Percentiles rank a stretch among this genome's conserved stretches.
Conservation (phyloP, 805 yeast genomes). For the Ogataea degrootiae region DNA sequence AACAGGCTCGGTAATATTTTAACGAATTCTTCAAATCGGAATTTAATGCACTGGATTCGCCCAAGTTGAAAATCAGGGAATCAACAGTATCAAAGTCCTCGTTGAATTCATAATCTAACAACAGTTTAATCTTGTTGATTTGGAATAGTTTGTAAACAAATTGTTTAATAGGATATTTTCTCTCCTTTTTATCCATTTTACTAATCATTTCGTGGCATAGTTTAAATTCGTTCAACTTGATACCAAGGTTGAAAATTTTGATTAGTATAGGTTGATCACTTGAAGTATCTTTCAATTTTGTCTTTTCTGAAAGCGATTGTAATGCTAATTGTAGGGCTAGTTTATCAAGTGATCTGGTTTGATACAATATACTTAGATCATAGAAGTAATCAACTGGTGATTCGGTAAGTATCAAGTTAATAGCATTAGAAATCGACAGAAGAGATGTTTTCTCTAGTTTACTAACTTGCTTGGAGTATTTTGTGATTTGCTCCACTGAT, state of each 20-base stretch:
- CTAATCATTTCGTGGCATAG: slow-evolving; percentile 24
- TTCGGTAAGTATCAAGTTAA: slow-evolving; percentile 25
- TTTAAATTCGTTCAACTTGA: slow-evolving; percentile 28
- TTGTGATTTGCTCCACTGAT: slow-evolving; percentile 26
- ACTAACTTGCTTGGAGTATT: slow-evolving; percentile 12
- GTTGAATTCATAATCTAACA: slow-evolving; percentile 39
- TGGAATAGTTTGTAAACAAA: slow-evolving; percentile 37
- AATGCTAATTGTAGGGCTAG: slow-evolving; percentile 34
- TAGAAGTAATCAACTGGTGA: slow-evolving; percentile 34
- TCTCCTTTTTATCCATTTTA: slow-evolving; percentile 22
- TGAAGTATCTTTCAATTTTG: slow-evolving; percentile 11
- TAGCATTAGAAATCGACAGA: slow-evolving; percentile 12
- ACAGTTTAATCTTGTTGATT: slow-evolving; percentile 33
- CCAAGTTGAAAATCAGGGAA: slow-evolving; percentile 32
- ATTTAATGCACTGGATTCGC: slow-evolving; percentile 20
- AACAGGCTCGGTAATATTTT: slow-evolving; percentile 45
- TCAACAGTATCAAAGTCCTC: slow-evolving; percentile 41
- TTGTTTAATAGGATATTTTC: slow-evolving; percentile 24
- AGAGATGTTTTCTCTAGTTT: slow-evolving; percentile 18
- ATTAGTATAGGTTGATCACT: slow-evolving; percentile 19
- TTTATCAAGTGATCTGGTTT: slow-evolving; percentile 24
- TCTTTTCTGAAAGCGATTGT: slow-evolving; percentile 20
- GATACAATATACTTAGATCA: slow-evolving; percentile 34
- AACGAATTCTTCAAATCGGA: slow-evolving; percentile 30
- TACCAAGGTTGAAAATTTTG: slow-evolving; percentile 27